Base-by-base conservation (phyloP, 1,284 basidiomycete genomes). In the Moesziomyces sp. region DNA sequence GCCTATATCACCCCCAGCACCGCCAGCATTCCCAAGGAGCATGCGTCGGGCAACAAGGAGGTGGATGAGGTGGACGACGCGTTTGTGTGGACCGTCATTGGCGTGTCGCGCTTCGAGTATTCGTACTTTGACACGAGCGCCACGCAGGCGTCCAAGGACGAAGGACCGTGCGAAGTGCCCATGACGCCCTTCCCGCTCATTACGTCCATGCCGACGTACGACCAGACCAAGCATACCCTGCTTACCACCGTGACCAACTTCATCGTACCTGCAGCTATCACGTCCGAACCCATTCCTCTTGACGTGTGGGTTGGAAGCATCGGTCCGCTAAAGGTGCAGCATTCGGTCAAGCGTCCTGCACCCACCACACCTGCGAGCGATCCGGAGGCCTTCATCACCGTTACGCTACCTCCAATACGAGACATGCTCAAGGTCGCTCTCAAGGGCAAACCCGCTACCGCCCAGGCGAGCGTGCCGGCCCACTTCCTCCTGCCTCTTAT, bases 41-140 rank as follows among this genome's bases (percentile, higher is more conserved):
- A 92, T 71, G 90, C 90, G 18, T 87, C 88, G 45, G 88, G 88
- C 50, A 85, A 88, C 9, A 74, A 74, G 30, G 88, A 91, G 52
- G 89, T 89, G 23, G 93, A 94, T 78, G 92, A 93, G 84, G 93
- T 97, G 14, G 93, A 96, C 80, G 94, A 97, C 82, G 94, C 93
- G 86, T 88, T 95, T 63, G 93, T 93, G 80, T 97, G 94, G 94
- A 94, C 93, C 10, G 94, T 97, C 74, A 93, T 94, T 67, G 93
- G 94, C 51, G 94, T 97, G 56, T 93, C 92, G 56, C 93, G 93
- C 85, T 94, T 94, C 85, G 92, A 93, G 83, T 94, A 93, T 83
- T 93, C 93, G n/a, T 94, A 93, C 84, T 94, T 94, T 82, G 93
- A 94, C 80, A 92, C 92, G 7, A 90, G 92, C 83, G 91, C 91